Conservation (phyloP, 371 early-diverging fungal genomes). For the Apophysomyces ossiformis region DNA sequence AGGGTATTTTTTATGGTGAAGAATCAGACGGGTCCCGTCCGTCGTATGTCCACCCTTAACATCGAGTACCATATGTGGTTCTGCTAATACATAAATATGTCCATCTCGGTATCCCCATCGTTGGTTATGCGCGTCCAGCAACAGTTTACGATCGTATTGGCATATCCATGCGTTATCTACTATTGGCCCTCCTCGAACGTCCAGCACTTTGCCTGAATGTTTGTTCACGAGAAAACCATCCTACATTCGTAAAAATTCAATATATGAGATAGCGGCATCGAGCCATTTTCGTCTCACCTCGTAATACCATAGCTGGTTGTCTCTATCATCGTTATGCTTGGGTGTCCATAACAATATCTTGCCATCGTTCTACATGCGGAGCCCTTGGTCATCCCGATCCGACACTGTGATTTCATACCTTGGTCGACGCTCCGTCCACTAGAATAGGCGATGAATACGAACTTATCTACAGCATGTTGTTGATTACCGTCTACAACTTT, state of each 20-base stretch:
- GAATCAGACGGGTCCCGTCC: slow-evolving; percentile 45
- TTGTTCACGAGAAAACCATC: slow-evolving; percentile 51
- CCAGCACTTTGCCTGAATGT: slow-evolving; percentile 44
- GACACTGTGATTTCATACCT: slow-evolving; percentile 20
- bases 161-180: slow-evolving; percentile 42
- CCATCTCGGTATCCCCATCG: slow-evolving; percentile 50
- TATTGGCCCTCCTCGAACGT: slow-evolving; percentile 47
- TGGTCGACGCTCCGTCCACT: slow-evolving; percentile 45
- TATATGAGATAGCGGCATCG: neutral
- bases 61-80: slow-evolving; percentile 55
- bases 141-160: slow-evolving; percentile 50
- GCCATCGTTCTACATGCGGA: slow-evolving; percentile 37
- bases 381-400: neutral
- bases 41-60: slow-evolving; percentile 28
- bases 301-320: slow-evolving; percentile 55
- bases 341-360: slow-evolving; percentile 53
- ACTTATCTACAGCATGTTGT: slow-evolving; percentile 1
- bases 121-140: slow-evolving; percentile 48
- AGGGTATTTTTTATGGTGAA: slow-evolving; percentile 38
- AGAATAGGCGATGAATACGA: neutral
- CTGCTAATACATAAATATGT: slow-evolving; percentile 44
- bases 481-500: slow-evolving; percentile 52
- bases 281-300: slow-evolving; percentile 26
- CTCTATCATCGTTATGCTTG: slow-evolving; percentile 50
- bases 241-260: slow-evolving; percentile 15